These are phyloP conservation scores for Leishmania major DNA, from an alignment of 208 protist species.

Conservation along the genomic window DNA sequence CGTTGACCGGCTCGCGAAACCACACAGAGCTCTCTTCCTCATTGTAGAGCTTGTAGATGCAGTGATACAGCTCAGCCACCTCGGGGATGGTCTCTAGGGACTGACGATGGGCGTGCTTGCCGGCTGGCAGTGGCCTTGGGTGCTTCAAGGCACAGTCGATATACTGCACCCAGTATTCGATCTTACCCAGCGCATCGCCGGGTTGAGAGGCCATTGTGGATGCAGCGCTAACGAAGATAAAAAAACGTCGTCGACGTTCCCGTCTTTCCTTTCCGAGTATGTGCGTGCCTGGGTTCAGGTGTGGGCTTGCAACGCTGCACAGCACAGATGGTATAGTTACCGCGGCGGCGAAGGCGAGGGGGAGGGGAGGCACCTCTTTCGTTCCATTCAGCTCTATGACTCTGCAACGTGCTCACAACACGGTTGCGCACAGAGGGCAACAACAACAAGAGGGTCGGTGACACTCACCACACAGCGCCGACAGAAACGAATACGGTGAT, in stretches of 20 bases:
- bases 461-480: neutral
- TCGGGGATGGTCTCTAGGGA: slow-evolving; percentile 49
- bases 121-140: slow-evolving; percentile 59
- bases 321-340: neutral
- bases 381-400: slow-evolving; percentile 1
- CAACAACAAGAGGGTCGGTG: neutral
- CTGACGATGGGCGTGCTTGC: slow-evolving; percentile 58
- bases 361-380: neutral
- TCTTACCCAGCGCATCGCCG: slow-evolving; percentile 43
- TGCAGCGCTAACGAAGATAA: neutral
- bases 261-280: neutral
- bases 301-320: neutral
- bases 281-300: neutral
- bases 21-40: slow-evolving; percentile 60
- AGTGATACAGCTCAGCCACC: slow-evolving; percentile 74
- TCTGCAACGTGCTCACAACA: neutral
- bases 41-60: slow-evolving; percentile 79
- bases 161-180: slow-evolving; percentile 69
- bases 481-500: neutral
- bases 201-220: slow-evolving; percentile 35
- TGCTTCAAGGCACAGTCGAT: slow-evolving; percentile 73
- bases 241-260: neutral
- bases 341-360: neutral
- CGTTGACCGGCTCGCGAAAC: slow-evolving; percentile 86
- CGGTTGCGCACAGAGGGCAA: neutral